Base-by-base conservation (phyloP, 306 rosid species). In the Senna tora region DNA sequence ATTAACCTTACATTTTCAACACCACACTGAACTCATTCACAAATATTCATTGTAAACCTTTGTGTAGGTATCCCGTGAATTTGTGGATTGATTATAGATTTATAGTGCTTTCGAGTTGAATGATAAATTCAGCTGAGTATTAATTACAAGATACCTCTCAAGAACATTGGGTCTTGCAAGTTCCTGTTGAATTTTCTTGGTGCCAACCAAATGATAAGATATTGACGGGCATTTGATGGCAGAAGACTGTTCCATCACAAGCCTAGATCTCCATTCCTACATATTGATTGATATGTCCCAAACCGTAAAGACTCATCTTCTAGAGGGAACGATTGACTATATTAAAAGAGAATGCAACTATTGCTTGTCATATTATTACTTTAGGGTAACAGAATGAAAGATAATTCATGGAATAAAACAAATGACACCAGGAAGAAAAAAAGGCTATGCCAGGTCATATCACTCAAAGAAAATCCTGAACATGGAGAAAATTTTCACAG, bases 111-210 rank as follows among this genome's bases (percentile, higher is more conserved):
- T 53, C 75, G 50, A 34, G 30, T 36, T n/a, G 21, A 39, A n/a
- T 65, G 50, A 62, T 34, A 12, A 70, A 73, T 70, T 67, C 32
- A 67, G 52, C 62, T 32, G 34, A 64, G 19, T 32, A 76, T 30
- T 56, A 63, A 72, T 14, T 38, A 47, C 41, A 57, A 60, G 69
- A 82, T 84, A 93, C 98, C 96, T 94, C 87, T 94, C 99, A 71
- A 94, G 96, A 62, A 91, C 85, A 56, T 84, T 57, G n/a, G 99
- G 96, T 75, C 84, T 94, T 63, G 95, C 90, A 65, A 94, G 99
- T 78, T 94, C 99, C 72, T 94, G 97, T 70, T 94, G 99, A 87
- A 94, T 83, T 84, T 87, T 94, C 77, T 94, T 94, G 59, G 99
- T 75, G 71, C 99, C 99, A 32, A 61, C 91, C 75, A 94, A 77